phyloP scores from a whole-genome alignment of 1,284 basidiomycete genomes.

The Leccinum fallax region DNA sequence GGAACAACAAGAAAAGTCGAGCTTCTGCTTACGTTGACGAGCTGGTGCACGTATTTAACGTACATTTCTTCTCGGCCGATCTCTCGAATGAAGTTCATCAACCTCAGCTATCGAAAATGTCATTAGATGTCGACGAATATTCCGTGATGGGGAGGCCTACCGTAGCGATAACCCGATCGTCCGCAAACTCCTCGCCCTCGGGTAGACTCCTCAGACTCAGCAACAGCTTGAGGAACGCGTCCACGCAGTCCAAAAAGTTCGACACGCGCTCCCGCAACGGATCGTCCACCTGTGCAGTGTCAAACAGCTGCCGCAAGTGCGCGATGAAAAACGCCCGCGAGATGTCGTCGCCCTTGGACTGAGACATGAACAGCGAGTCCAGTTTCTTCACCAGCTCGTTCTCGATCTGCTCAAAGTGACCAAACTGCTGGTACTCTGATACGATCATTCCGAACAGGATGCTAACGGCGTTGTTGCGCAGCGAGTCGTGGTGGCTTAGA shows the following conservation, averaged over 20 bases:
- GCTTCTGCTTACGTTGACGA: conserved; percentile 72
- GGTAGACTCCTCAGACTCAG: conserved; percentile 92
- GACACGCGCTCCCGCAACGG: conserved; percentile 78
- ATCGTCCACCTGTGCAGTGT: conserved; percentile 79
- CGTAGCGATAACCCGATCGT: conserved; percentile 93
- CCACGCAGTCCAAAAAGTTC: conserved; percentile 86
- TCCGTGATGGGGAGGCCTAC: conserved; percentile 36
- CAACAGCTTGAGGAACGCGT: conserved; percentile 93
- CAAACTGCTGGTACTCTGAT: conserved; percentile 83
- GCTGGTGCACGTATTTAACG: conserved; percentile 93
- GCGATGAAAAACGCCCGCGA: conserved; percentile 92
- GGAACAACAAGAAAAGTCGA: conserved; percentile 4
- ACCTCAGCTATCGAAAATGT: conserved; percentile 57
- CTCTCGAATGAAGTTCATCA: conserved; percentile 90
- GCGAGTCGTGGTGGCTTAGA: conserved; percentile 91
- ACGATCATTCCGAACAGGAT: conserved; percentile 97
- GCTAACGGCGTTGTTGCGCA: conserved; percentile 88
- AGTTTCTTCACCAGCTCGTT: conserved; percentile 94
- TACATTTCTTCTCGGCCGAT: conserved; percentile 90
- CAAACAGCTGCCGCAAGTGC: conserved; percentile 89
- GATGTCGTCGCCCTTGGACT: conserved; percentile 88
- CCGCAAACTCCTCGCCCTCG: conserved; percentile 89
- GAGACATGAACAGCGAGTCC: conserved; percentile 90
- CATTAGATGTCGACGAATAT: neutral
- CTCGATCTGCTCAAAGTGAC: conserved; percentile 86